Base-by-base conservation (phyloP, 148 eudicot species). In the Spergularia marina region DNA sequence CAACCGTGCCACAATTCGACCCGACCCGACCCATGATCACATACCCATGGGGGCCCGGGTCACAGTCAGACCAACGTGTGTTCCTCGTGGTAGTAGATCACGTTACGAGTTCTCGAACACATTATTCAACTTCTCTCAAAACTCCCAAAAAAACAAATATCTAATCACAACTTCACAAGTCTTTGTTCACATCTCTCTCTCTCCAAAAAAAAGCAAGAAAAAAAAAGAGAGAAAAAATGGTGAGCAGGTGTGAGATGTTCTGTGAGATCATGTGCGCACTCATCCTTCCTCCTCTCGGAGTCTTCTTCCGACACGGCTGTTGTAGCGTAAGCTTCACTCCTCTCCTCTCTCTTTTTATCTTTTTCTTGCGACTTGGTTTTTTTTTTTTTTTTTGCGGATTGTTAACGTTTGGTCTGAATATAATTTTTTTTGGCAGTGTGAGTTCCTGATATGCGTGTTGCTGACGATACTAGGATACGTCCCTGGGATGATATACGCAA, bases 401-500 rank as follows among this genome's bases (percentile, higher is more conserved):
- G 36, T 30, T 30, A 30, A 30, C 2, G 2, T 30, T 30, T 30
- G 36, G 2, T 30, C 2, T 0, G 36, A 30, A 30, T 30, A 30
- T 30, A 30, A 30, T 30, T 30, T 2, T 21, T 65, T n/a, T n/a
- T n/a, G n/a, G 74, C 86, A 92, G 96, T 78, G 79, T 30, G 98
- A 93, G 76, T 89, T 91, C 78, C 73, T 87, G 53, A 84, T 93
- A 44, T 93, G 98, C 80, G 74, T 93, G 88, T 40, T 88, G 79
- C 72, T 93, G 89, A 93, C 98, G 2, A 82, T 91, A 17, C 84
- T 90, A 54, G 98, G 98, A 7, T 93, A 93, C 77, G 11, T 93
- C 16, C 98, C 96, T 39, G 96, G 96, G 17, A 91, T 93, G 12
- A 89, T 91, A 25, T 90, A 90, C 82, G 98, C 96, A 1, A 83